These are phyloP conservation scores for Myxozyma vanderwaltii DNA, from an alignment of 805 yeast species.

Conservation along the genomic window DNA sequence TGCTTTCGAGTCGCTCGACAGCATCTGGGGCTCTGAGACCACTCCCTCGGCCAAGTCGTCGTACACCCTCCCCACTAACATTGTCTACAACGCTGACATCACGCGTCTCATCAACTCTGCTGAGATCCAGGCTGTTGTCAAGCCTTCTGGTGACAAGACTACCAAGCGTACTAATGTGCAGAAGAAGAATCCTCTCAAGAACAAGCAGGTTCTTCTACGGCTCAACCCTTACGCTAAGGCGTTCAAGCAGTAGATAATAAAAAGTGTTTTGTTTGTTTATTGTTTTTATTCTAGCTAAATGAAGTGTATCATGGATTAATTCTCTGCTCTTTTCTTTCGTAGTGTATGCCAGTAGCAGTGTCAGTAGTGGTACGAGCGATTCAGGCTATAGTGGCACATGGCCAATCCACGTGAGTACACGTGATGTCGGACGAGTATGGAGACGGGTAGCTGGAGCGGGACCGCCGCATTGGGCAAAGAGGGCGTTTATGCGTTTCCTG, in stretches of 20 bases:
- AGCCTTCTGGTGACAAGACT: constrained; percentile 92
- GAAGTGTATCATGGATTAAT: neutral
- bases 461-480: constrained; percentile 1
- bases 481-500: neutral
- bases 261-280: neutral
- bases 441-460: too few relatives aligned
- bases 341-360: too few relatives aligned
- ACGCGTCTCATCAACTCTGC: constrained; percentile 98
- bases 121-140: constrained; percentile 96
- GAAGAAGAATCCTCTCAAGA: constrained; percentile 99
- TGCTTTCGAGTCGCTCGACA: constrained; percentile 95
- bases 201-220: constrained; percentile 97
- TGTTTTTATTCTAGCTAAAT: neutral
- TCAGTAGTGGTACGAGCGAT: neutral
- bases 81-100: constrained; percentile 92
- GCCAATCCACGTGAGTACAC: too few relatives aligned
- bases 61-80: constrained; percentile 91
- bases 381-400: neutral
- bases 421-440: too few relatives aligned
- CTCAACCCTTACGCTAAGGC: constrained; percentile 99
- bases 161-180: constrained; percentile 93
- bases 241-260: constrained; percentile 47
- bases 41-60: constrained; percentile 81
- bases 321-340: neutral
- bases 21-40: constrained; percentile 93